A percentile compares a stretch with the other conserved stretches of the same genome.
Conservation (phyloP, 345 rosid species). For the Mallotus nudiflorus region DNA sequence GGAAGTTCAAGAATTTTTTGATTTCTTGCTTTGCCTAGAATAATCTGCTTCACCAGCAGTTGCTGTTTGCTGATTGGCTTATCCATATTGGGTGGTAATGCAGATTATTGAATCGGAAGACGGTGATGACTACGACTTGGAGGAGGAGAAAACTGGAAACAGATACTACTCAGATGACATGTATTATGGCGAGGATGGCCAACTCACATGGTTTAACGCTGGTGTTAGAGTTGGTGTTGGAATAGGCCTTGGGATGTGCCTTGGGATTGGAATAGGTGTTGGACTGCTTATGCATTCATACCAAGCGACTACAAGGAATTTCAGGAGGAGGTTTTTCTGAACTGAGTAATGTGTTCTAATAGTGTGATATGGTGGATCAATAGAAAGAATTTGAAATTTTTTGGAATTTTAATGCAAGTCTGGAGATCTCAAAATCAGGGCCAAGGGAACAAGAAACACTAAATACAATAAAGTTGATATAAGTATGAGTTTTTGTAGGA, state of each 20-base stretch:
- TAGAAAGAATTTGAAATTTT: conserved; percentile 15
- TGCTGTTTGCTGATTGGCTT: not conserved
- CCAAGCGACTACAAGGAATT: conserved; percentile 87
- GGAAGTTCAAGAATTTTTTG: not conserved
- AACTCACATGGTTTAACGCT: conserved; percentile 90
- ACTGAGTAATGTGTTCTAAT: conserved; percentile 4
- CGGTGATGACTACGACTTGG: conserved; percentile 52
- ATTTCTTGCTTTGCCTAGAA: not conserved
- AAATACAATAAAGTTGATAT: conserved; percentile 9
- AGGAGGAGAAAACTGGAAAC: conserved; percentile 56
- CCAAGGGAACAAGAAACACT: conserved; percentile 6
- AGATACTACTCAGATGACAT: conserved; percentile 53
- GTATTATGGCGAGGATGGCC: conserved; percentile 82
- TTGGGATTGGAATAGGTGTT: conserved; percentile 88
- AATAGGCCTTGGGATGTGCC: conserved; percentile 92
- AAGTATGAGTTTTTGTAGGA: conserved; percentile 35
- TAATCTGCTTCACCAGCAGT: not conserved
- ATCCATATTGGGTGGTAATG: conserved; percentile 13
- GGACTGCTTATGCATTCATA: conserved; percentile 94
- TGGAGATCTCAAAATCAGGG: conserved; percentile 25
- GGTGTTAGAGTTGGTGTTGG: conserved; percentile 97
- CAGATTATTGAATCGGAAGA: conserved; percentile 56
- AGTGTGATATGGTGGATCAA: conserved; percentile 1
- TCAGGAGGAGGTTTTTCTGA: conserved; percentile 85
- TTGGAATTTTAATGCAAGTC: conserved; percentile 24